Evolutionary conservation across 768 basidiomycete genomes (phyloP), one percentile per base, ranked within the genome.

Genomic region (Tephrocybe sp.): DNA sequence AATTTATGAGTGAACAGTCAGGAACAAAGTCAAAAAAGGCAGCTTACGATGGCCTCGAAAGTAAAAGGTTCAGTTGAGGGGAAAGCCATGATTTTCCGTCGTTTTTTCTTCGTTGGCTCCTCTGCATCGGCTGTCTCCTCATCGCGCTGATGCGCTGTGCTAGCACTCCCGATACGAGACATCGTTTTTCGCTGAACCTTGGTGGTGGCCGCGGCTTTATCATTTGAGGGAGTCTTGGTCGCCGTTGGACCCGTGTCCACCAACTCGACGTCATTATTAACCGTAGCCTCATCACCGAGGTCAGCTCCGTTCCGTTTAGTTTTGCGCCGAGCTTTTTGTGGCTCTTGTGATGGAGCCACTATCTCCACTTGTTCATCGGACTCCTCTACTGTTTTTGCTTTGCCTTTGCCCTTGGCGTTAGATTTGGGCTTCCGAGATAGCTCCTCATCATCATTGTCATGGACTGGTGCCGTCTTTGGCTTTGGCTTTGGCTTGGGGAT

Each of bases 21-120:
- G 27, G 11, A 29, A 11, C 6, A 5, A 11, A 11, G 27, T 11
- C 27, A 4, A 36, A 19, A 13, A 24, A 48, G 38, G n/a, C 45
- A 37, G 53, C 27, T 57, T 57, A 37, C 52, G 76, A 77, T 62
- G 29, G 62, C 58, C 41, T 74, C 53, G 53, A 74, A 67, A 53
- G 74, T 70, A 68, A 82, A 82, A 19, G 72, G 75, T 15, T 66
- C 15, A 64, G 53, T 15, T 73, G 69, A 48, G 73, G 70, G 68
- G 58, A 84, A 84, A n/a, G 86, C 56, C 51, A 82, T 81, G 46
- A 88, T 80, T 66, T 82, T 86, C 53, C 84, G 77, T 58, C 80
- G 86, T 68, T 85, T 87, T 70, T 84, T 85, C 67, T 79, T 83
- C 13, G 67, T 67, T 31, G 33, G 23, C n/a, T 52, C 53, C 47